Conservation (phyloP, 345 rosid species). For the Citrus mangshanensis region DNA sequence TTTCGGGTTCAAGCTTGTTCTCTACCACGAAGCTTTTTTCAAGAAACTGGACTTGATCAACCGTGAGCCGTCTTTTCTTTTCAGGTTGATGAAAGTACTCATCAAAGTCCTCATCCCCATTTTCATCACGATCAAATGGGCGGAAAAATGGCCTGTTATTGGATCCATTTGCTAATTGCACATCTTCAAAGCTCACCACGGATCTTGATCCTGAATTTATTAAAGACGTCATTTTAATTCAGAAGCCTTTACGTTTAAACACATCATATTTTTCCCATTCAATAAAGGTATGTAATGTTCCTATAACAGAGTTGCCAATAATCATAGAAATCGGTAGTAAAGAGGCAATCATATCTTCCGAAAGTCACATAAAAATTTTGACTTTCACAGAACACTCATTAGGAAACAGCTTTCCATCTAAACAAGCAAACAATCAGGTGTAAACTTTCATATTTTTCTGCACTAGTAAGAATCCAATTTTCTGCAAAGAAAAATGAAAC, state of each 20-base stretch:
- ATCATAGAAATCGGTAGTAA: neutral
- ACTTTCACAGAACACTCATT: neutral
- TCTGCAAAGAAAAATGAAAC: neutral
- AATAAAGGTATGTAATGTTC: too few relatives aligned
- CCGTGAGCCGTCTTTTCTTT: slow-evolving; percentile 50
- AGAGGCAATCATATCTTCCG: neutral
- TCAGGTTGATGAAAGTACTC: slow-evolving; percentile 40
- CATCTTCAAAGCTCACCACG: slow-evolving; percentile 47
- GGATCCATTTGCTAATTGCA: slow-evolving; percentile 19
- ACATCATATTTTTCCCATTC: too few relatives aligned
- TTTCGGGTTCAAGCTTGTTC: slow-evolving; percentile 64
- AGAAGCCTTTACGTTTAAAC: neutral
- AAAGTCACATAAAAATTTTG: neutral
- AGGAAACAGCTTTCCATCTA: neutral
- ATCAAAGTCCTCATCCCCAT: slow-evolving; percentile 49
- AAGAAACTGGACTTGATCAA: slow-evolving; percentile 56
- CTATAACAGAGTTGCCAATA: neutral
- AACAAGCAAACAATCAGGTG: neutral
- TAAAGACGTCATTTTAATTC: neutral
- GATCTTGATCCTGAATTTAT: slow-evolving; percentile 37
- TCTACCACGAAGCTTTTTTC: slow-evolving; percentile 58
- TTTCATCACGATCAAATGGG: slow-evolving; percentile 36
- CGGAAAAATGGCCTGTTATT: slow-evolving; percentile 28
- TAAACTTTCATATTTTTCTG: neutral
- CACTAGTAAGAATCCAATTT: neutral